Base-by-base conservation (phyloP, 2,329 filamentous ascomycete genomes). In the Ceratocystiopsis sp. region DNA sequence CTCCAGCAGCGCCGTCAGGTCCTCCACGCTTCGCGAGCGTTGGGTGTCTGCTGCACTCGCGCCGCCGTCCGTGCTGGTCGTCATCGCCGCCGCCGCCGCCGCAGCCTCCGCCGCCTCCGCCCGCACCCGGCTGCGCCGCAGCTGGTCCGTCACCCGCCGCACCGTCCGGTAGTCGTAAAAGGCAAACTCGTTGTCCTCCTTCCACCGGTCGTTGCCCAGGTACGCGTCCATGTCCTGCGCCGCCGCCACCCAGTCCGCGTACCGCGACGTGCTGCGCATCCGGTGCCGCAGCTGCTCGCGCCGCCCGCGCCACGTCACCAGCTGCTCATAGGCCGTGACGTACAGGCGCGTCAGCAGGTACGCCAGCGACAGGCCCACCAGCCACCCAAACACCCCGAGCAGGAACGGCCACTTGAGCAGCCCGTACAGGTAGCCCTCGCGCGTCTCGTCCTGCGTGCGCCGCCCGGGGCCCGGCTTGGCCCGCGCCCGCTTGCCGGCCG, bases 371-470 rank as follows among this genome's bases (percentile, higher is more conserved):
- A 96, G 68, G 14, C 82, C 75, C 1, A 74, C 55, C 40, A 98
- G 74, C 86, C 87, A 96, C 12, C 77, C 74, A 39, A 80, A 69
- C 3, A 94, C 85, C 36, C 82, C 71, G 33, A 86, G 59, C 33
- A 98, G 68, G 51, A 98, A 72, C 2, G 91, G 91, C 81, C 87
- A 96, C 60, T 96, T 95, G 42, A 93, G 67, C 38, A 98, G 59
- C 2, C 74, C 75, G 59, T 98, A 98, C 12, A 94, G 70, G 56
- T 91, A 84, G 17, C 91, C 91, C 63, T 98, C 91, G 51, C 91
- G 71, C 2, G 89, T 96, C 66, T 98, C 91, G 57, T 98, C 91
- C 54, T 78, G 84, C 49, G 75, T 80, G 45, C 81, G 68, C 17
- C 69, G 69, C 29, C 73, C 69, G 8, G 69, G 33, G 4, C 33